phyloP scores from a whole-genome alignment of 2,329 filamentous ascomycete species.

The Bipolaris victoriae region DNA sequence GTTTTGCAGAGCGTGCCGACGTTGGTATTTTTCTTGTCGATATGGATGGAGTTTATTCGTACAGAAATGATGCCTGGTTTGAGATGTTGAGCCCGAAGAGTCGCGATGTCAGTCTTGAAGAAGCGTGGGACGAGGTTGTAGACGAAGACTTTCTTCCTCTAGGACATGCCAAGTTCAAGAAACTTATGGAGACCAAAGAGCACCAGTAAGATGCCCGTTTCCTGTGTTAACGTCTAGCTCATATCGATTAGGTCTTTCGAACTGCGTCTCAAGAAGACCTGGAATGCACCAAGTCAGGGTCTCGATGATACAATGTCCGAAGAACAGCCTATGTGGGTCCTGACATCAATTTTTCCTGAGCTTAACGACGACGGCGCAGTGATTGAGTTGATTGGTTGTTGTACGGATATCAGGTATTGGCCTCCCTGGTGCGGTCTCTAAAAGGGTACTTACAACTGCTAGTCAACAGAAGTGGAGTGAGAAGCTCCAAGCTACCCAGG shows the following conservation, averaged over 20 bases:
- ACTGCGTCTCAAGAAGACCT: slow-evolving; percentile 47
- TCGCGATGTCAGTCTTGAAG: slow-evolving; percentile 21
- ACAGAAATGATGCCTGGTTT: slow-evolving; percentile 51
- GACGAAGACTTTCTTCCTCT: slow-evolving; percentile 21
- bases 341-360: slow-evolving; percentile 41
- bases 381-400: slow-evolving; percentile 42
- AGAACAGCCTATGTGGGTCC: slow-evolving; percentile 36
- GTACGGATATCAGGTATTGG: slow-evolving; percentile 43
- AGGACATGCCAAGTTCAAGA: slow-evolving; percentile 24
- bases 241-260: slow-evolving; percentile 35
- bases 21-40: slow-evolving; percentile 52
- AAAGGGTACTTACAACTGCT: slow-evolving; percentile 2
- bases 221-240: background rate
- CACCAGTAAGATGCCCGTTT: slow-evolving; percentile 19
- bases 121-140: slow-evolving; percentile 27
- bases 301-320: slow-evolving; percentile 17
- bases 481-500: slow-evolving; percentile 36
- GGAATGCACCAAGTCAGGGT: slow-evolving; percentile 31
- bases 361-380: slow-evolving; percentile 30
- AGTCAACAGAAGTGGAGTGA: slow-evolving; percentile 47
- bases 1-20: slow-evolving; percentile 49
- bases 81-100: slow-evolving; percentile 36
- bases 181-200: slow-evolving; percentile 23
- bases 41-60: slow-evolving; percentile 45
- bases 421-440: too few species aligned